Evolutionary conservation across 2,329 filamentous ascomycete genomes (phyloP).

Genomic region (Colletotrichum somersetense): DNA sequence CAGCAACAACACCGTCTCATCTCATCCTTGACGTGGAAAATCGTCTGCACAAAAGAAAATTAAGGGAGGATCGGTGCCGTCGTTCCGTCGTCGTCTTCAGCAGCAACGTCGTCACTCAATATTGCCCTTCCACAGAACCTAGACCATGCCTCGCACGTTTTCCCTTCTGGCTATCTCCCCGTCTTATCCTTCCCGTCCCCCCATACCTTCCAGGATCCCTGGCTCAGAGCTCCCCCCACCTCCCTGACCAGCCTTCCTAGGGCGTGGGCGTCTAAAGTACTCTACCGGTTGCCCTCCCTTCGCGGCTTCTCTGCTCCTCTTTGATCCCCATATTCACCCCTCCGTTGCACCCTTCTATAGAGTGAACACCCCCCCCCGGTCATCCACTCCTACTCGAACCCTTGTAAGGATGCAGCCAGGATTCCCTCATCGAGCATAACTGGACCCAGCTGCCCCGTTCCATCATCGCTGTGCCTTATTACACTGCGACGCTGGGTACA

Average conservation of each 20-base stretch:
- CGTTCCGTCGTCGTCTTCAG: constrained; percentile 20
- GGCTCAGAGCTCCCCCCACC: constrained; percentile 1
- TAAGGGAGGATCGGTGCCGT: constrained; percentile 27
- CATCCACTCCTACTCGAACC: constrained; percentile 24
- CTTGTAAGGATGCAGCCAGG: constrained; percentile 38
- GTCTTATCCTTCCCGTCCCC: constrained; percentile 42
- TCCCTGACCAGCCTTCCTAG: constrained; percentile 36
- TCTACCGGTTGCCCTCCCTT: constrained; percentile 33
- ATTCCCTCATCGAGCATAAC: constrained; percentile 41
- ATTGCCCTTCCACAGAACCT: constrained; percentile 27
- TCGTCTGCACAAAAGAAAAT: not conserved
- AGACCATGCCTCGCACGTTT: constrained; percentile 42
- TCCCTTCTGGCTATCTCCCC: constrained; percentile 39
- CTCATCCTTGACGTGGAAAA: constrained; percentile 17
- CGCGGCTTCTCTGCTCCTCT: constrained; percentile 31
- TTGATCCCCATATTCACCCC: constrained; percentile 10
- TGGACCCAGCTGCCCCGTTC: constrained; percentile 36
- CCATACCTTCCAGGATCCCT: constrained; percentile 36
- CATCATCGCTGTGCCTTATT: constrained; percentile 41
- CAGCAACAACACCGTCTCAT: not conserved
- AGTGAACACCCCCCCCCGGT: constrained; percentile 2
- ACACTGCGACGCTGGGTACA: constrained; percentile 32
- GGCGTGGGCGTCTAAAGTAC: constrained; percentile 10
- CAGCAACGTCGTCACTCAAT: constrained; percentile 23
- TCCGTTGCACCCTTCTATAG: constrained; percentile 17